Evolutionary conservation across 2,329 filamentous ascomycete genomes (phyloP), one percentile per base, ranked within the genome.

Genomic region (Plectosphaerella plurivora): DNA sequence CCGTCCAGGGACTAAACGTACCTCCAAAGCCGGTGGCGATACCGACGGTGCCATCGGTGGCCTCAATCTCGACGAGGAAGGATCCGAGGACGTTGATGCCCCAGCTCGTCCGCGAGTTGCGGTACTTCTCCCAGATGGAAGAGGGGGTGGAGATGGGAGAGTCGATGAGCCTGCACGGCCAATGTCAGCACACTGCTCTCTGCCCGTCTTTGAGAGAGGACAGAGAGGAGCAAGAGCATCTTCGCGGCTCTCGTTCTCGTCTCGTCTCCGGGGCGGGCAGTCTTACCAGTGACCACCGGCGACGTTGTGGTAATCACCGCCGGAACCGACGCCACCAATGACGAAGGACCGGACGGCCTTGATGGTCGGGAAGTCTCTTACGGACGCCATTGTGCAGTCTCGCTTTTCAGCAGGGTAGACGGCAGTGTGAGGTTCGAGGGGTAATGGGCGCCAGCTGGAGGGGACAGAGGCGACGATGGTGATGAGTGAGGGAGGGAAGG

Each of bases 81-180:
- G 91, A 96, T 2, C 92, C 92, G 24, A 97, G 75, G 8, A 96
- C 91, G 63, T 97, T 97, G 78, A 97, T 97, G 37, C 92, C 92
- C 89, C 91, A 97, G 68, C 86, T 91, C 12, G 91, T 96, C 61
- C 92, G 81, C 37, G 91, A 96, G 55, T 86, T 83, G 59, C 91
- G 85, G 71, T 96, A 97, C 61, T 92, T 77, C 59, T 94, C 89
- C 82, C 92, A 96, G 70, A 84, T 82, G 48, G 91, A 93, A 81
- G 92, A 95, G 7, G 92, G 92, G 1, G 91, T 97, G 2, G 92
- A 91, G 66, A 97, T 97, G 60, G 92, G 86, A 56, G 87, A 88
- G 72, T 96, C 92, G 59, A 97, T 88, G 61, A 97, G 77, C 92
- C 91, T 96, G 70, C 75, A 41, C 37, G 18, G n/a, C 73, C 33